Percentiles rank a stretch among this genome's conserved stretches.
Conservation (phyloP, 139 green algal genomes). For the Mesostigma viride region DNA sequence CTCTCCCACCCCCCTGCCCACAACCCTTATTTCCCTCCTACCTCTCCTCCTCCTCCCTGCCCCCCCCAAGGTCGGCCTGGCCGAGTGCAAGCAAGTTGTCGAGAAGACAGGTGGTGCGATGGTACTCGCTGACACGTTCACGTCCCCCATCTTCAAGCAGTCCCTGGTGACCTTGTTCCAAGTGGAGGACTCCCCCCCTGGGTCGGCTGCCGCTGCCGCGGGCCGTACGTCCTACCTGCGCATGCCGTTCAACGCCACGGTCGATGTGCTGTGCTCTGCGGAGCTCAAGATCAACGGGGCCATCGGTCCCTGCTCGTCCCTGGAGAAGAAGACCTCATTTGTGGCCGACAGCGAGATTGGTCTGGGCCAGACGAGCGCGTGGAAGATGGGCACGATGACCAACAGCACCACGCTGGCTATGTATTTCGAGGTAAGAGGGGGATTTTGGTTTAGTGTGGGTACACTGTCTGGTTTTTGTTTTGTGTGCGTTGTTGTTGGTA, state of each 20-base stretch:
- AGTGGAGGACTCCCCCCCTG: neutral
- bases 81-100: conserved; percentile 40
- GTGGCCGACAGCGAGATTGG: conserved; percentile 35
- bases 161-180: conserved; percentile 38
- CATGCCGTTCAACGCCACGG: conserved; percentile 29
- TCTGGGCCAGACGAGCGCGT: conserved; percentile 39
- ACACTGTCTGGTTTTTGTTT: too few relatives aligned
- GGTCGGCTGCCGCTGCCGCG: neutral
- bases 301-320: conserved; percentile 29
- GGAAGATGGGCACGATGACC: conserved; percentile 38
- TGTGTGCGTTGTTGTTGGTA: too few relatives aligned
- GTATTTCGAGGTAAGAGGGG: conserved; percentile 19
- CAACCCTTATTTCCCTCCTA: too few relatives aligned
- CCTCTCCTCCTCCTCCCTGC: too few relatives aligned
- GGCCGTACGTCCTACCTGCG: conserved; percentile 13
- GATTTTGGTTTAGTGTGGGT: too few relatives aligned
- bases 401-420: conserved; percentile 5
- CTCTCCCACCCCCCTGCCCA: too few relatives aligned
- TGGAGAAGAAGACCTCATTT: conserved; percentile 15
- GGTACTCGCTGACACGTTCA: conserved; percentile 48
- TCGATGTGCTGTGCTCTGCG: conserved; percentile 29
- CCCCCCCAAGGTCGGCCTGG: conserved; percentile 27
- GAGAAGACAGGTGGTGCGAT: conserved; percentile 46
- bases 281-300: conserved; percentile 35
- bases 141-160: conserved; percentile 38